Percentiles rank a stretch among this genome's conserved stretches.
phyloP scores from a whole-genome alignment of 805 yeast genomes.

The Saturnispora sekii region DNA sequence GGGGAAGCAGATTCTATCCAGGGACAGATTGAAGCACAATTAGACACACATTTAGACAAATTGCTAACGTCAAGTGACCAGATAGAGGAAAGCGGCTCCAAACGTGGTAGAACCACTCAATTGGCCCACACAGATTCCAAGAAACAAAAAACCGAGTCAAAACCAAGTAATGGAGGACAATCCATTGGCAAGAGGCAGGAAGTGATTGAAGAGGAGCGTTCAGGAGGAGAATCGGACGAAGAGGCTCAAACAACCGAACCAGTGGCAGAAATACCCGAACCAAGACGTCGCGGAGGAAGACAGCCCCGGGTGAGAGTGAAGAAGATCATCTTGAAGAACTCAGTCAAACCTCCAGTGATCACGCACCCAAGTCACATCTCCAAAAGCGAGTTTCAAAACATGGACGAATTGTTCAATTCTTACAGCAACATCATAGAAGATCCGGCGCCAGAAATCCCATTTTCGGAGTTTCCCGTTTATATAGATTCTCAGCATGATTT shows the following conservation, averaged over 20 bases:
- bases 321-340: constrained; percentile 22
- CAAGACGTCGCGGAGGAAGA: not conserved
- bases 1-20: not conserved
- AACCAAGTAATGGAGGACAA: too few species aligned
- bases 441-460: constrained; percentile 35
- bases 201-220: too few species aligned
- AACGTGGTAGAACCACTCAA: too few species aligned
- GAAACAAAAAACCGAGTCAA: too few species aligned
- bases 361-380: constrained; percentile 53
- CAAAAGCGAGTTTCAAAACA: constrained; percentile 32
- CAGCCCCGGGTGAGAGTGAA: not conserved
- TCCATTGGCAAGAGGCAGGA: too few species aligned
- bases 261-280: not conserved
- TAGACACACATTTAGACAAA: not conserved
- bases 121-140: too few species aligned
- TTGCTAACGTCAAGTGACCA: not conserved
- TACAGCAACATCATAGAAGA: constrained; percentile 50
- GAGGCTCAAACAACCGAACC: not conserved
- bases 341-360: constrained; percentile 37
- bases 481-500: constrained; percentile 42
- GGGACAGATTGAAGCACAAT: not conserved
- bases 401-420: constrained; percentile 42
- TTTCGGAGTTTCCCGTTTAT: constrained; percentile 51
- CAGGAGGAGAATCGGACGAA: too few species aligned
- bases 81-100: too few species aligned